phyloP scores from a whole-genome alignment of 2,329 filamentous ascomycete species.

The Coleophoma crateriformis region DNA sequence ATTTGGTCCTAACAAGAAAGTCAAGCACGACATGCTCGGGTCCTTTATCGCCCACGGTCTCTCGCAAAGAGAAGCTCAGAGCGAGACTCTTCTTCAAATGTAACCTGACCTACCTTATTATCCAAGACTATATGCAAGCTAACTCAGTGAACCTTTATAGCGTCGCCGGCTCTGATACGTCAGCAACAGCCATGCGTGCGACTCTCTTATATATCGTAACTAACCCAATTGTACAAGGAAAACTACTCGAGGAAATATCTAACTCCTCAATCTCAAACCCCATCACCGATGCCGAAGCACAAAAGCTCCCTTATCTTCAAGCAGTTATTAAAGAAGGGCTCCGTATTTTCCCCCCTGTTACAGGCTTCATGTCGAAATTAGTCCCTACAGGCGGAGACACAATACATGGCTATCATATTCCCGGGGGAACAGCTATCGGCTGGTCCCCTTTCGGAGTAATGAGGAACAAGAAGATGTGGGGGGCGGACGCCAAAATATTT shows the following conservation, averaged over 20 bases:
- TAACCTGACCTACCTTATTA: neutral
- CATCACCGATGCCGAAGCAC: slow-evolving; percentile 29
- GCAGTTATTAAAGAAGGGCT: slow-evolving; percentile 44
- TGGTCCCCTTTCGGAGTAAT: slow-evolving; percentile 28
- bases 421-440: slow-evolving; percentile 12
- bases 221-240: slow-evolving; percentile 4
- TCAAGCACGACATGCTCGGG: slow-evolving; percentile 46
- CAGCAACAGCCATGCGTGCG: slow-evolving; percentile 42
- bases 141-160: slow-evolving; percentile 2
- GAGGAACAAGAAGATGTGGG: slow-evolving; percentile 28
- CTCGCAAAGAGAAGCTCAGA: slow-evolving; percentile 11
- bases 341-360: slow-evolving; percentile 38
- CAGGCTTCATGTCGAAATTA: slow-evolving; percentile 17
- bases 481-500: slow-evolving; percentile 33
- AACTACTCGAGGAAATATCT: slow-evolving; percentile 7
- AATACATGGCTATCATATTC: slow-evolving; percentile 9
- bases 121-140: neutral
- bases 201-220: slow-evolving; percentile 10
- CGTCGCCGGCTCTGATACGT: slow-evolving; percentile 52
- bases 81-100: slow-evolving; percentile 13
- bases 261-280: neutral
- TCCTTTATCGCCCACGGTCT: slow-evolving; percentile 32
- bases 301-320: slow-evolving; percentile 39
- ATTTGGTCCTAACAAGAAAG: slow-evolving; percentile 35
- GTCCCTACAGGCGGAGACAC: slow-evolving; percentile 12